These are phyloP conservation scores for Porphyrellus cyaneotinctus DNA, from an alignment of 768 basidiomycete genomes.

Conservation along the genomic window DNA sequence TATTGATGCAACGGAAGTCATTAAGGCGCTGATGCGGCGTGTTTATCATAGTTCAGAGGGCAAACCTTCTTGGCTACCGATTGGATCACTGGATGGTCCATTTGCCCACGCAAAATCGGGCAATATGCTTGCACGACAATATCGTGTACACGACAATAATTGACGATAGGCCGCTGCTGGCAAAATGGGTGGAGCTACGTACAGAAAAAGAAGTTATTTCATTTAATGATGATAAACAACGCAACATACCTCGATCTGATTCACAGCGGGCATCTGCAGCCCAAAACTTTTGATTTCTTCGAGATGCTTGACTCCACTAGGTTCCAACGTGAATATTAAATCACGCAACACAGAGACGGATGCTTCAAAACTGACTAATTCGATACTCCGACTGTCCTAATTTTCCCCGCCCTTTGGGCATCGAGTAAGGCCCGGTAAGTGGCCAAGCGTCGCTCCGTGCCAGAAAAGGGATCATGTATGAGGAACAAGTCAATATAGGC, in stretches of 20 bases:
- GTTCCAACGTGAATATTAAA: neutral
- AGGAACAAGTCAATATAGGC: conserved; percentile 73
- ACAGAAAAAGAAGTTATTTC: conserved; percentile 6
- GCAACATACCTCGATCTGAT: conserved; percentile 70
- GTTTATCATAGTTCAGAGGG: conserved; percentile 5
- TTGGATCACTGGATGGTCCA: conserved; percentile 51
- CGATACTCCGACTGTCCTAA: conserved; percentile 73
- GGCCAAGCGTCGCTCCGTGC: conserved; percentile 58
- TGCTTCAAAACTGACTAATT: conserved; percentile 57
- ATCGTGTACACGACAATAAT: conserved; percentile 58
- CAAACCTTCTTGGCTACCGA: conserved; percentile 58
- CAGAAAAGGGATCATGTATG: conserved; percentile 70
- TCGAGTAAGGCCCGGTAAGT: conserved; percentile 70
- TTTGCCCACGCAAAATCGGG: conserved; percentile 60
- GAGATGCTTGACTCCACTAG: conserved; percentile 66
- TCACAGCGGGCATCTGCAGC: conserved; percentile 63
- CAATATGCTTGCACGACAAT: conserved; percentile 75
- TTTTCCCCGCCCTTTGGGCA: conserved; percentile 58
- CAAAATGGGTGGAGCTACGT: conserved; percentile 73
- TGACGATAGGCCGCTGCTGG: conserved; percentile 75
- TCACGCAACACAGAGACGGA: neutral
- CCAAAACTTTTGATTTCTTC: conserved; percentile 68
- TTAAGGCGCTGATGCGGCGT: conserved; percentile 7
- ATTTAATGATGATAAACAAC: neutral
- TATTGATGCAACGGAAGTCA: neutral